Conservation (phyloP, 2,329 filamentous ascomycete species). For the Chaetomiaceae sp. region DNA sequence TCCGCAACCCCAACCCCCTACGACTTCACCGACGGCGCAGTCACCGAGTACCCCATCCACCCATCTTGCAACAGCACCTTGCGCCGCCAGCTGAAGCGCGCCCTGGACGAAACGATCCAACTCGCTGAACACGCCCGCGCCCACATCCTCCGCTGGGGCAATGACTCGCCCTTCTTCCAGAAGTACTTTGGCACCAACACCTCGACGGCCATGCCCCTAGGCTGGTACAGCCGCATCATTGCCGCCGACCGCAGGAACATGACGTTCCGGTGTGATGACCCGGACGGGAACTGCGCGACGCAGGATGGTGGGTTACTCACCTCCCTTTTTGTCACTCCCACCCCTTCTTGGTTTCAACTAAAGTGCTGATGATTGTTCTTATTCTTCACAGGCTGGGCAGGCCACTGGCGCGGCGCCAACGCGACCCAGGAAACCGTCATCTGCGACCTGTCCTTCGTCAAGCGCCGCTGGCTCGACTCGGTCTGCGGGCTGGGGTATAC, state of each 20-base stretch:
- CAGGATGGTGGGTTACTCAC: conserved; percentile 41
- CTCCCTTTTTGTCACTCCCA: too few species aligned
- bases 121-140: conserved; percentile 59
- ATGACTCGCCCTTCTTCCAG: conserved; percentile 53
- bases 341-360: too few species aligned
- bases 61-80: conserved; percentile 62
- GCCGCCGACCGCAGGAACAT: conserved; percentile 53
- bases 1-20: conserved; percentile 5
- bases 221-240: conserved; percentile 59
- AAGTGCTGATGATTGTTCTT: not conserved
- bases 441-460: conserved; percentile 57
- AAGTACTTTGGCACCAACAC: conserved; percentile 64
- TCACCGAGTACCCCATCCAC: conserved; percentile 48
- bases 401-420: conserved; percentile 64
- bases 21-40: conserved; percentile 23
- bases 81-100: conserved; percentile 49
- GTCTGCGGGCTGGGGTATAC: conserved; percentile 62
- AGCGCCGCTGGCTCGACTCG: conserved; percentile 52
- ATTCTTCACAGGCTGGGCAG: conserved; percentile 59
- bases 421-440: conserved; percentile 65
- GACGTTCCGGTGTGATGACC: conserved; percentile 64
- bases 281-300: conserved; percentile 58
- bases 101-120: conserved; percentile 53
- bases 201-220: conserved; percentile 55
- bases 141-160: conserved; percentile 56